Percentiles rank a stretch among this genome's conserved stretches.
Conservation (phyloP, 2,329 filamentous ascomycete species). For the Tolypocladium tropicale region DNA sequence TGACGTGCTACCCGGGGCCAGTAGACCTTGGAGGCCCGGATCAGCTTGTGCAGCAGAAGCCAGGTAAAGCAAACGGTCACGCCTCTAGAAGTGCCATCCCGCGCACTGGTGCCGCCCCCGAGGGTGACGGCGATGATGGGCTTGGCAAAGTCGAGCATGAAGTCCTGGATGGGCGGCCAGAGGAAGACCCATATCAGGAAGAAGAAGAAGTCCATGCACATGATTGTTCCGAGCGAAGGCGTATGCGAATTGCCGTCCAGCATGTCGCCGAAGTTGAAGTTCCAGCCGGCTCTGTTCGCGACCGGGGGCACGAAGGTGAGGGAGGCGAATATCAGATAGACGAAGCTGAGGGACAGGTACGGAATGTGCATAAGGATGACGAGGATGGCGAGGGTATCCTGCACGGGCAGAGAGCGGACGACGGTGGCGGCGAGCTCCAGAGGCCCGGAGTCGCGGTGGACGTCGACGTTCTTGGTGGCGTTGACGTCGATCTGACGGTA, state of each 20-base stretch:
- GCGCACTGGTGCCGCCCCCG: slow-evolving; percentile 66
- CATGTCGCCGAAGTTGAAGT: slow-evolving; percentile 78
- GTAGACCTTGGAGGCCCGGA: slow-evolving; percentile 37
- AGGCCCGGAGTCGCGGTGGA: slow-evolving; percentile 62
- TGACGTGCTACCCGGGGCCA: slow-evolving; percentile 36
- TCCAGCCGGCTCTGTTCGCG: slow-evolving; percentile 66
- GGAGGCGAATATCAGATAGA: slow-evolving; percentile 86
- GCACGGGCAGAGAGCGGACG: slow-evolving; percentile 77
- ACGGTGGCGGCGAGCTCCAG: slow-evolving; percentile 76
- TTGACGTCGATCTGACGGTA: slow-evolving; percentile 63
- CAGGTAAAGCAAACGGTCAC: slow-evolving; percentile 62
- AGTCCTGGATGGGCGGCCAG: slow-evolving; percentile 78
- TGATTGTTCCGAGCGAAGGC: slow-evolving; percentile 73
- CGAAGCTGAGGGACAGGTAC: slow-evolving; percentile 74
- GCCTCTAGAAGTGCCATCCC: slow-evolving; percentile 59
- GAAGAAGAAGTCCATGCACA: slow-evolving; percentile 75
- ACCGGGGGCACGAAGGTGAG: slow-evolving; percentile 85
- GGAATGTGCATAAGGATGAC: slow-evolving; percentile 92
- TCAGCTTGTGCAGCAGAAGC: slow-evolving; percentile 46
- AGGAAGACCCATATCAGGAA: slow-evolving; percentile 79
- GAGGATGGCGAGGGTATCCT: slow-evolving; percentile 92
- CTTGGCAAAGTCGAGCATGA: slow-evolving; percentile 82
- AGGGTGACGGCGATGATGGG: slow-evolving; percentile 87
- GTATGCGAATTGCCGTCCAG: slow-evolving; percentile 81
- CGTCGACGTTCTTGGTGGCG: slow-evolving; percentile 54